These are phyloP conservation scores for Rhodotorula babjevae DNA, from an alignment of 768 basidiomycete species.

Conservation along the genomic window DNA sequence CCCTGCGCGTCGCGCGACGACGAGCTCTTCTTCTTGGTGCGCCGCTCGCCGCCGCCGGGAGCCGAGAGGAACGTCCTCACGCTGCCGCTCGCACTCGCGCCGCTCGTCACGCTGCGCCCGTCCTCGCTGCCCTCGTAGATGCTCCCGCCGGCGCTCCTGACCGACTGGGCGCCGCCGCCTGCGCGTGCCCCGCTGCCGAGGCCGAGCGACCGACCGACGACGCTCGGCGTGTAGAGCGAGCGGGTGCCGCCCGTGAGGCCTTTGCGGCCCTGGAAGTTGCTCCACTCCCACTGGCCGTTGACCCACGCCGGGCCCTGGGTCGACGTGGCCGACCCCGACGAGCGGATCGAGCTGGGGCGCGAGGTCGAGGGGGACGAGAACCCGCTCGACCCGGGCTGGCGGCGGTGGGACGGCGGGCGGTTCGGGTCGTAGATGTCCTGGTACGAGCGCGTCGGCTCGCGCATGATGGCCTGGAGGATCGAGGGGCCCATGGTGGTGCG, in stretches of 20 bases:
- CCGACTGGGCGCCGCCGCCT: neutral
- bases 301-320: neutral
- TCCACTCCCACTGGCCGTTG: conserved; percentile 31
- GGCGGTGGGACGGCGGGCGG: neutral
- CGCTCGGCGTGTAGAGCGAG: conserved; percentile 19
- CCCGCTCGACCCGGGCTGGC: neutral
- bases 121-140: neutral
- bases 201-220: conserved; percentile 14
- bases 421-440: conserved; percentile 16
- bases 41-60: neutral
- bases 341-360: conserved; percentile 4
- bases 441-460: conserved; percentile 26
- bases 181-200: neutral
- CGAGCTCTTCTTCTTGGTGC: neutral
- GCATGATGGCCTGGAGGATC: conserved; percentile 22
- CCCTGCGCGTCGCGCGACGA: neutral
- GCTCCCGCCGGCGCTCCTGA: neutral
- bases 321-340: neutral
- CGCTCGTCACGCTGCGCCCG: conserved; percentile 8
- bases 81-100: neutral
- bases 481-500: conserved; percentile 3
- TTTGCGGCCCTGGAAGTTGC: conserved; percentile 16
- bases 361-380: conserved; percentile 8
- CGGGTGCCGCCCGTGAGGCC: conserved; percentile 24
- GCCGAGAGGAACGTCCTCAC: neutral